Evolutionary conservation across 148 eudicot genomes (phyloP).

Genomic region (Heliosperma pusillum): DNA sequence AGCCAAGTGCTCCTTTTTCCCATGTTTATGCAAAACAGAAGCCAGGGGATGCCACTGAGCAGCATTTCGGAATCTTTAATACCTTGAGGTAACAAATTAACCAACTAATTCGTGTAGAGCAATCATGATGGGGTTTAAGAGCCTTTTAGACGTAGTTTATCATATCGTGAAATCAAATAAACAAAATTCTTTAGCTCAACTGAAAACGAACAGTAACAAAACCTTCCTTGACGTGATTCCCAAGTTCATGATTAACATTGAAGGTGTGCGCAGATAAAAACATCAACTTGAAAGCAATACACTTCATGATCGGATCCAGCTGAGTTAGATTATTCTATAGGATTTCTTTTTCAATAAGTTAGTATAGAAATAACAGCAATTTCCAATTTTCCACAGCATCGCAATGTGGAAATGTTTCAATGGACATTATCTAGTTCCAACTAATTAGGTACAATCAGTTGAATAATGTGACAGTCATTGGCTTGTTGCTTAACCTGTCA

Average conservation of each 20-base stretch:
- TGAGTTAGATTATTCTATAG: too few relatives aligned
- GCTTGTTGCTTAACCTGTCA: constrained; percentile 10
- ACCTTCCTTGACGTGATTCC: neutral
- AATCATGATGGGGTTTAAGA: too few relatives aligned
- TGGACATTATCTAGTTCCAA: neutral
- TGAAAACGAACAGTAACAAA: neutral
- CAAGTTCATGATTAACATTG: neutral
- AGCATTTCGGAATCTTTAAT: constrained; percentile 34
- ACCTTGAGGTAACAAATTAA: too few relatives aligned
- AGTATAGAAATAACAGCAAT: neutral
- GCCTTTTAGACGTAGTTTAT: too few relatives aligned
- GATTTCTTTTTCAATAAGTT: too few relatives aligned
- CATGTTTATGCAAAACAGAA: constrained; percentile 38
- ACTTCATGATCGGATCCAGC: neutral
- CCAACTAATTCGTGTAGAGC: too few relatives aligned
- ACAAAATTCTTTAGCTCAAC: too few relatives aligned
- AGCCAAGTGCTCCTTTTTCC: constrained; percentile 33
- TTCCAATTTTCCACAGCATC: neutral
- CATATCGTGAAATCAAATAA: too few relatives aligned
- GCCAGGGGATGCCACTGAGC: constrained; percentile 26
- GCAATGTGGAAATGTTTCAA: constrained; percentile 8
- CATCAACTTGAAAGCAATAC: neutral
- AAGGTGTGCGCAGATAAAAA: neutral
- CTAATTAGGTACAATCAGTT: constrained; percentile 4
- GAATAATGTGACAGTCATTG: constrained; percentile 9